Evolutionary conservation across 768 basidiomycete genomes (phyloP), one percentile per base, ranked within the genome.

Genomic region (Termitomyces sp.): DNA sequence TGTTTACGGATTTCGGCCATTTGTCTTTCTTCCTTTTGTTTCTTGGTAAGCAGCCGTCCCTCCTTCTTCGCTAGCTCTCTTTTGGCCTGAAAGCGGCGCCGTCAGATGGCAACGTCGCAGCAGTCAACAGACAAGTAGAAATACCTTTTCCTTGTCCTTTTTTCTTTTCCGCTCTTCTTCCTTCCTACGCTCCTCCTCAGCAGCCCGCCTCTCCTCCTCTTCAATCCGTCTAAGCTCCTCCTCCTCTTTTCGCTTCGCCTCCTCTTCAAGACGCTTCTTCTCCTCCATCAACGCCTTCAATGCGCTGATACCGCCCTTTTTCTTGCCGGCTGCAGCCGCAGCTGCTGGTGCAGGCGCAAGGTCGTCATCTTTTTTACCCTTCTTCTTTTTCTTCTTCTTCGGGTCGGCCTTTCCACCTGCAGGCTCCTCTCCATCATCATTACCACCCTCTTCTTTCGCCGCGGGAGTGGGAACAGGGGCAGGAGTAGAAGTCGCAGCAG

Each of bases 41-140:
- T 97, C 71, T 96, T 94, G n/a, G 96, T 98, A 49, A 98, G 79
- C 25, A 96, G 75, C 45, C 89, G 84, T 23, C 97, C 97, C 73
- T 98, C 95, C 69, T 94, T 96, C 80, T 90, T 93, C 14, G 90
- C 87, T 51, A 89, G 68, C 64, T 97, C 95, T 51, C 85, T 85
- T 72, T 96, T 97, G 44, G 83, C 88, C 94, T 95, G 66, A n/a
- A 58, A 53, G 44, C 1, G 14, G 48, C 37, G 6, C n/a, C 37
- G 21, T 51, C 25, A 51, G 25, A 40, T 19, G 25, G n/a, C 12
- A 12, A 40, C 23, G 10, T 37, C 14, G 17, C 6, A n/a, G 34
- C n/a, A 39, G 7, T 51, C 10, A 6, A 19, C 16, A 40, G 25
- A 19, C 11, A 11, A 28, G 1, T 27, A 2, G 14, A 25, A 27